Conservation (phyloP, 495 filamentous ascomycete genomes). For the Penicillium angulare region DNA sequence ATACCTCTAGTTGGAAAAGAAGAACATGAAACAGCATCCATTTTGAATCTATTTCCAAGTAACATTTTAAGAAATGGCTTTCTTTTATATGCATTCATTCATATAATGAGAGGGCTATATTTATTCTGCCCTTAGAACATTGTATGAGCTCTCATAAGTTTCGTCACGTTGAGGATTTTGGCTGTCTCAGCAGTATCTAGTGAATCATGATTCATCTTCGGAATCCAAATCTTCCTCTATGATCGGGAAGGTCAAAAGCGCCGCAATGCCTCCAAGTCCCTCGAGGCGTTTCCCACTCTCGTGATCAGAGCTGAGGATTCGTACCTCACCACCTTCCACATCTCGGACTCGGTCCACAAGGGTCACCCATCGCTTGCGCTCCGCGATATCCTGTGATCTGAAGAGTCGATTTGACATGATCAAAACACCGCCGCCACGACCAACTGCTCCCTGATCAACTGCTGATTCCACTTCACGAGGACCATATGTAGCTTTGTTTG, state of each 20-base stretch:
- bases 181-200: slow-evolving; percentile 11
- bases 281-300: slow-evolving; percentile 90
- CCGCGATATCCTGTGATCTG: slow-evolving; percentile 75
- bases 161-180: not conserved
- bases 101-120: no score
- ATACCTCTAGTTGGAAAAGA: no score
- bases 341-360: slow-evolving; percentile 91
- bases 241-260: slow-evolving; percentile 87
- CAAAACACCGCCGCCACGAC: slow-evolving; percentile 77
- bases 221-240: slow-evolving; percentile 55
- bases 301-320: slow-evolving; percentile 86
- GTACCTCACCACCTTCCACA: slow-evolving; percentile 77
- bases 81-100: no score
- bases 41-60: not conserved
- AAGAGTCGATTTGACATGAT: slow-evolving; percentile 86
- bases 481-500: slow-evolving; percentile 90
- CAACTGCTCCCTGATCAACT: slow-evolving; percentile 84
- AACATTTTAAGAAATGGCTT: not conserved
- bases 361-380: slow-evolving; percentile 76
- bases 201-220: slow-evolving; percentile 21
- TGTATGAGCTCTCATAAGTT: not conserved
- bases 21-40: no score
- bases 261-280: slow-evolving; percentile 81
- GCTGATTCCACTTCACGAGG: slow-evolving; percentile 81
- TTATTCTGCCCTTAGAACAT: not conserved